A percentile compares a stretch with the other conserved stretches of the same genome.
Conservation (phyloP, 257 asterid genomes). For the Sherardia arvensis region DNA sequence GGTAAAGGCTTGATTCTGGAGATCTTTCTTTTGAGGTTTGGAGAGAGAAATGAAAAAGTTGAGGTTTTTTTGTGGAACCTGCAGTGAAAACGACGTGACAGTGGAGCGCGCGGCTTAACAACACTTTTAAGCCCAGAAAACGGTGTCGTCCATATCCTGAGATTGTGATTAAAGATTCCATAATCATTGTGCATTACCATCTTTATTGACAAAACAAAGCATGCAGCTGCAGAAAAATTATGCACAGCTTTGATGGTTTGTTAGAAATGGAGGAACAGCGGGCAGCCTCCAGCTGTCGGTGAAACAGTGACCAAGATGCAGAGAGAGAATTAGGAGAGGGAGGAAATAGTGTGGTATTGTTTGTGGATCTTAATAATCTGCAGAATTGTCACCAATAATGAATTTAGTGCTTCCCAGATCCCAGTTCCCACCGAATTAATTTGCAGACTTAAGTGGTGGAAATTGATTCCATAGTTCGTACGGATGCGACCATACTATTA, state of each 20-base stretch:
- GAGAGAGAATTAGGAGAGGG: neutral
- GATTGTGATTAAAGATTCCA: conserved; percentile 11
- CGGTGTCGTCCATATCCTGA: neutral
- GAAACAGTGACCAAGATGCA: neutral
- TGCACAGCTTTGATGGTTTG: no score
- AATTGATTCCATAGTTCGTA: neutral
- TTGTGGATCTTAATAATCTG: neutral
- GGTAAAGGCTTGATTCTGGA: conserved; percentile 1
- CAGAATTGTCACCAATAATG: neutral
- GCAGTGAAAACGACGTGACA: conserved; percentile 37
- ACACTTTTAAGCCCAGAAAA: conserved; percentile 1
- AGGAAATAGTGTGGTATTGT: neutral
- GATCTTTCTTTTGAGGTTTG: neutral
- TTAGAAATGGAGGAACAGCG: no score
- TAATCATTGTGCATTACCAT: conserved; percentile 20
- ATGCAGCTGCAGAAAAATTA: neutral
- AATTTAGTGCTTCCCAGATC: neutral
- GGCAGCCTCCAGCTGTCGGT: neutral
- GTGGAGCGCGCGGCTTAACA: conserved; percentile 14
- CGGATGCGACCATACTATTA: neutral
- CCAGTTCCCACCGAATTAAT: neutral
- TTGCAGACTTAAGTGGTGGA: neutral
- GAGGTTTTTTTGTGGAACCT: conserved; percentile 43
- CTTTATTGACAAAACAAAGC: neutral
- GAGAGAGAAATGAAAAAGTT: conserved; percentile 17